These are phyloP conservation scores for Edaphochlamys debaryana DNA, from an alignment of 139 green algal species.

Conservation along the genomic window DNA sequence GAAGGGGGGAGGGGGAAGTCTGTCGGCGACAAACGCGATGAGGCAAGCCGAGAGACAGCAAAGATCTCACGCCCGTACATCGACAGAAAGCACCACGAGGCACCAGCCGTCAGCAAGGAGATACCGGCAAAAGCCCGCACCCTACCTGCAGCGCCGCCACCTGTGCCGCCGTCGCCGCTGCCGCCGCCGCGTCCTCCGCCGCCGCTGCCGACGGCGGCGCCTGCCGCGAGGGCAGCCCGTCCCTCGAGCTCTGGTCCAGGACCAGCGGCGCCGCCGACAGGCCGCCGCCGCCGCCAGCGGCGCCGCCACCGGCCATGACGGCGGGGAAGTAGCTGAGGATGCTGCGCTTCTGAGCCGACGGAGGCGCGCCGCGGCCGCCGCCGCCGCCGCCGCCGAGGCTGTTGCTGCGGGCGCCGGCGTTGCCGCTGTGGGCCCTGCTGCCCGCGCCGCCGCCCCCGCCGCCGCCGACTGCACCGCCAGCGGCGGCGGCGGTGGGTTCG, in stretches of 20 bases:
- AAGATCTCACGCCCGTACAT: too few species aligned
- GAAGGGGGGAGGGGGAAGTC: too few species aligned
- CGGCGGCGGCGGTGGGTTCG: neutral
- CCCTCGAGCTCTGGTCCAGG: slow-evolving; percentile 21
- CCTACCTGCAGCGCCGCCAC: slow-evolving; percentile 31
- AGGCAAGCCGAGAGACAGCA: too few species aligned
- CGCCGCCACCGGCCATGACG: neutral
- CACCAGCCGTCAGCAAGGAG: too few species aligned
- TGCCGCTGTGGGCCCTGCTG: neutral
- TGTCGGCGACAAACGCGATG: too few species aligned
- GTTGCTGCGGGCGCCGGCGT: neutral
- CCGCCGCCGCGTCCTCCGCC: neutral
- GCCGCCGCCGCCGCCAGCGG: neutral
- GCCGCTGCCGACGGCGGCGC: neutral
- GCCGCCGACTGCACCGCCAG: neutral
- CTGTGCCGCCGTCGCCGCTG: neutral
- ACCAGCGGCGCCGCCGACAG: neutral
- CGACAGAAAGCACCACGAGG: too few species aligned
- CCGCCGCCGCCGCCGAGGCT: neutral
- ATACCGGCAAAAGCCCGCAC: too few species aligned
- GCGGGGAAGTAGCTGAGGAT: slow-evolving; percentile 12
- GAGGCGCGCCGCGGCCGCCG: neutral
- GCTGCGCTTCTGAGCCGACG: slow-evolving; percentile 3
- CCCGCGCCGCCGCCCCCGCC: too few species aligned
- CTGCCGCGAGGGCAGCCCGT: neutral